Evolutionary conservation across 1,284 basidiomycete species (phyloP), one percentile per base, ranked within the genome.

Genomic region (Irpex sp.): DNA sequence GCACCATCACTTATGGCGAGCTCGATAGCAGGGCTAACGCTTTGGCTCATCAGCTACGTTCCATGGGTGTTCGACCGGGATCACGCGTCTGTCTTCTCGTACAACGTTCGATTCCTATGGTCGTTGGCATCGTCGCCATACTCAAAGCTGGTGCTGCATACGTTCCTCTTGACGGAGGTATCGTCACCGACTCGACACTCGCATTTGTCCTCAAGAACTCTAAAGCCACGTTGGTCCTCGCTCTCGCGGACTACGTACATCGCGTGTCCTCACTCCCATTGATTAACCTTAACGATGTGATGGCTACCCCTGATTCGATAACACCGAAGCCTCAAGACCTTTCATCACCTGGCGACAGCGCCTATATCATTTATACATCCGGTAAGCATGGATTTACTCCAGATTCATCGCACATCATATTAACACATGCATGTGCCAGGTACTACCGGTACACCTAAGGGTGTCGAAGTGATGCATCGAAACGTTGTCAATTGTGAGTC

Each of bases 361-460:
- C 79, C 9, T 86, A 86, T 73, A 81, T 85, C 47, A 86, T 87
- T 60, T 87, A 86, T 69, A 86, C 84, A 6, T 85, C 83, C 57
- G 85, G 85, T 85, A 69, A 61, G 79, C 70, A 57, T 51, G 37
- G 4, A 36, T 63, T 47, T 44, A 48, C 47, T 38, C 26, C 31
- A 37, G 54, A 55, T 60, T 4, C 26, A 36, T 11, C 6, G 9
- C 26, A 26, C 26, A 26, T 26, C 26, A 40, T 9, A 15, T 5
- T 56, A 34, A 49, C 36, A 15, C 19, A 55, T 60, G 37, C 47
- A 21, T 44, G 40, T 38, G 17, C 13, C 44, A 85, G 85, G 84
- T 38, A 86, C 85, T 9, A 86, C 84, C 21, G 84, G 84, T 1
- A 78, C 81, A 51, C 84, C 84, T 5, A 86, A 86, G 69, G 85